A percentile compares a stretch with the other conserved stretches of the same genome.
phyloP scores from a whole-genome alignment of 169 alveolate species.

The Neospora caninum region DNA sequence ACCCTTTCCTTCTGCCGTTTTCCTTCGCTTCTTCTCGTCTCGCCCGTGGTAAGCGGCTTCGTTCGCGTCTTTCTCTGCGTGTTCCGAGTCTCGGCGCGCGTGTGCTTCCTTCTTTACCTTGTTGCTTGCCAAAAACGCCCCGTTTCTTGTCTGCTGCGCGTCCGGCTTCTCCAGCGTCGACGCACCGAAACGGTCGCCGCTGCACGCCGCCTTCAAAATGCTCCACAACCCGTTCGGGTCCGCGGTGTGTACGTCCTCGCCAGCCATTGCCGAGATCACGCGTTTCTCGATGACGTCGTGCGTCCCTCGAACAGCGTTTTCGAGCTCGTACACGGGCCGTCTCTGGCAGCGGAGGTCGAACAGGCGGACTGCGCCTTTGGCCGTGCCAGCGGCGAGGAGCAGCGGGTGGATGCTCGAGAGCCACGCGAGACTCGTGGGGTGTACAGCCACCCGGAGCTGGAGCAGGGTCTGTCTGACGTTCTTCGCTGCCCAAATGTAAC shows the following conservation, averaged over 20 bases:
- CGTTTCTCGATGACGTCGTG: not conserved
- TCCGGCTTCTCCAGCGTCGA: not conserved
- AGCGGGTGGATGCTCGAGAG: conserved; percentile 62
- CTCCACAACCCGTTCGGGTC: not conserved
- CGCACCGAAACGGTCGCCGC: not conserved
- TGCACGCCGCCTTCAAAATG: not conserved
- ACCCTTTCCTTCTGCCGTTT: not conserved
- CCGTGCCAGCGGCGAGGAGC: conserved; percentile 65
- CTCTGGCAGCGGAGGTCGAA: conserved; percentile 68
- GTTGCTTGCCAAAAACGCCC: not conserved
- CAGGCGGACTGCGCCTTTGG: conserved; percentile 57
- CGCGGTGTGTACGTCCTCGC: not conserved
- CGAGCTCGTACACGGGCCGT: conserved; percentile 60
- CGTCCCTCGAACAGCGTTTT: not conserved
- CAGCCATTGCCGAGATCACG: conserved; percentile 2
- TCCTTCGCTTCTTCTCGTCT: conserved; percentile 1
- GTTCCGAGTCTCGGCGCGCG: not conserved
- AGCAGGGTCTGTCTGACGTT: conserved; percentile 60
- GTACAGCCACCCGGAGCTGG: conserved; percentile 52
- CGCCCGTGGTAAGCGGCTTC: not conserved
- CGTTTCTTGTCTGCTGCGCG: not conserved
- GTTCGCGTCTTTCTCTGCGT: not conserved
- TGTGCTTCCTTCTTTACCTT: not conserved
- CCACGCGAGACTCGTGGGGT: conserved; percentile 50
- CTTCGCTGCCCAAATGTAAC: conserved; percentile 56